A percentile compares a stretch with the other conserved stretches of the same genome.
phyloP scores from a whole-genome alignment of 768 basidiomycete species.

The Phaffia tasmanica region DNA sequence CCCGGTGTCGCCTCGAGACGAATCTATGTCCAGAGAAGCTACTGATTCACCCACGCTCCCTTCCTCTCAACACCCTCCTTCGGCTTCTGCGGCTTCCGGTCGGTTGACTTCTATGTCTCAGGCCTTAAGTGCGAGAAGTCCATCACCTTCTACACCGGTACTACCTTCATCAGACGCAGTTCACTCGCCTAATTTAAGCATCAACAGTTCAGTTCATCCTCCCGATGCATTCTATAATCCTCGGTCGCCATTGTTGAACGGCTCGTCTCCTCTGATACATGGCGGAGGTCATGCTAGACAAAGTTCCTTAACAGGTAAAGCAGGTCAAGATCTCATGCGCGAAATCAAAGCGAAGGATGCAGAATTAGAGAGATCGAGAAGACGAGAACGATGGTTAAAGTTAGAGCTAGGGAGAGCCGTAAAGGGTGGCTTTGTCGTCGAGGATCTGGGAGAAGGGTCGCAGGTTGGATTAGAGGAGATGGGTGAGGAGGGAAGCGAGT shows the following conservation, averaged over 20 bases:
- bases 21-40: too few species aligned
- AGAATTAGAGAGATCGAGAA: slow-evolving; percentile 64
- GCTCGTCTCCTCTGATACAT: neutral
- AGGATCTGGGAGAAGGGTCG: slow-evolving; percentile 46
- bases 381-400: slow-evolving; percentile 75
- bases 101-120: neutral
- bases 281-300: slow-evolving; percentile 18
- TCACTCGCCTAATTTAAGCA: slow-evolving; percentile 15
- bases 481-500: slow-evolving; percentile 17
- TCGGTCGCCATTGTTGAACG: slow-evolving; percentile 20
- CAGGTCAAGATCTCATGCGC: slow-evolving; percentile 54
- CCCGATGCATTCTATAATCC: slow-evolving; percentile 49
- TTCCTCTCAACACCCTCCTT: too few species aligned
- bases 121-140: slow-evolving; percentile 4
- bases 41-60: too few species aligned
- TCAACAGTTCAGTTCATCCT: slow-evolving; percentile 44
- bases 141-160: slow-evolving; percentile 17
- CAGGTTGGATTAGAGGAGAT: slow-evolving; percentile 31
- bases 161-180: neutral
- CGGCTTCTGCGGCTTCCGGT: neutral
- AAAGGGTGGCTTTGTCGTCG: slow-evolving; percentile 61
- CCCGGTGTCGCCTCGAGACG: too few species aligned
- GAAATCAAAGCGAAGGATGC: slow-evolving; percentile 72
- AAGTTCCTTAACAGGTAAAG: slow-evolving; percentile 26
- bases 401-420: slow-evolving; percentile 64